Base-by-base conservation (phyloP, 305 asterid species). In the Fraxinus angustifolia region DNA sequence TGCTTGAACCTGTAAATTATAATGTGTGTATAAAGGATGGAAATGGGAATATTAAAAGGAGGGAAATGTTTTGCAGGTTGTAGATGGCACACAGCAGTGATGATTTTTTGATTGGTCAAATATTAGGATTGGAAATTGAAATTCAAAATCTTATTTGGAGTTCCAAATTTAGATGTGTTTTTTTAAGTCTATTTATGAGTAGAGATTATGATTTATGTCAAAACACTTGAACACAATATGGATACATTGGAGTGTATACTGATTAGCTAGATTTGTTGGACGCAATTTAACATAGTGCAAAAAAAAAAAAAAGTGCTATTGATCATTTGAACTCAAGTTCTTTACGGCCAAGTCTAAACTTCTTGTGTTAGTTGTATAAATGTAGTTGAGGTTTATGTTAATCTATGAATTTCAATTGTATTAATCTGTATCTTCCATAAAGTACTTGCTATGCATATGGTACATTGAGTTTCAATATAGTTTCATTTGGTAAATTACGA, bases 21-120 rank as follows among this genome's bases (percentile, higher is more conserved):
- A 48, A 3, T 48, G n/a, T 48, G 6, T 10, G 33, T 1, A 62
- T 65, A 65, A 17, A 56, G 26, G 73, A 65, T 50, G 23, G 83
- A 85, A 35, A 79, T 82, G 26, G 19, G 78, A 88, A 81, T 79
- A 82, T 80, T 84, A 87, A 81, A 82, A 34, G 75, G 73, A 65
- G 31, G 38, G 83, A 83, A 60, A 23, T 65, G 58, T 67, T 38
- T 73, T 82, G 73, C 73, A 65, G 73, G 0, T 34, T 4, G 16
- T 11, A 3, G 73, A 65, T 17, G 36, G 73, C 73, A 28, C n/a
- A 26, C 36, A 19, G 12, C 35, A 65, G 0, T 23, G 73, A 35
- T 11, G 35, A 26, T 65, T 23, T 40, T 65, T 65, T 80, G 6
- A 80, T 77, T 45, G 74, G 83, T 83, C 80, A 78, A 82, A 73